These are phyloP conservation scores for Puccinellia tenuiflora DNA, from an alignment of 176 grass and related monocot species.

Conservation along the genomic window DNA sequence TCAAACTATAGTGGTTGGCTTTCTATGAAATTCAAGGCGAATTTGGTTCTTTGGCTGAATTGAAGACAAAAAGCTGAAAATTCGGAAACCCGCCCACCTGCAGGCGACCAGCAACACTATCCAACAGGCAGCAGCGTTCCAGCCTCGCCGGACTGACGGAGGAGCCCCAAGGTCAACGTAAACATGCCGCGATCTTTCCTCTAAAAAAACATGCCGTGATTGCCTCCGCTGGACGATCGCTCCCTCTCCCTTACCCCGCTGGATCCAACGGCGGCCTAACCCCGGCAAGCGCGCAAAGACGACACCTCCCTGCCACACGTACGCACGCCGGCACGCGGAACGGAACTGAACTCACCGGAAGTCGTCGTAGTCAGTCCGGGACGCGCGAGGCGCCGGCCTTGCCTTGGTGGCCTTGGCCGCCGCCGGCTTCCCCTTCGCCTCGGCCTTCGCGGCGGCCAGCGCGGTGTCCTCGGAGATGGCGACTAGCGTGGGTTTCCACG, in stretches of 20 bases:
- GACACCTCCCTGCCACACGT: background rate
- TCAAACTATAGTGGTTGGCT: background rate
- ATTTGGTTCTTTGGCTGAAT: background rate
- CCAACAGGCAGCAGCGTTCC: background rate
- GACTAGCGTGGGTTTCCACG: constrained; percentile 66
- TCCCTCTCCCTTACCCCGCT: background rate
- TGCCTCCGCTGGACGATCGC: background rate
- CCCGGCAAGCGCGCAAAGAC: background rate
- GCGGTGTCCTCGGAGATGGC: constrained; percentile 66
- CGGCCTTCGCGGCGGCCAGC: constrained; percentile 6
- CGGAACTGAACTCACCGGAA: constrained; percentile 47
- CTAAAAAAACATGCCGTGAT: background rate
- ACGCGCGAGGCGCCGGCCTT: constrained; percentile 1
- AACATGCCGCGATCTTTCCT: background rate
- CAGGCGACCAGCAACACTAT: background rate
- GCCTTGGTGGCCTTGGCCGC: constrained; percentile 19
- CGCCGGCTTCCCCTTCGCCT: background rate
- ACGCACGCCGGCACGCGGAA: background rate
- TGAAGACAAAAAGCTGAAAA: background rate
- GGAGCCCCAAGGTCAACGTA: background rate
- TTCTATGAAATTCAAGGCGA: background rate
- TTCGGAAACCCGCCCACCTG: background rate
- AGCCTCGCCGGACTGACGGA: background rate
- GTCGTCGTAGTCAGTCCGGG: constrained; percentile 44
- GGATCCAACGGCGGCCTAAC: background rate